Evolutionary conservation across 371 early-diverging fungal species (phyloP).

Genomic region (Phascolomyces articulosus): DNA sequence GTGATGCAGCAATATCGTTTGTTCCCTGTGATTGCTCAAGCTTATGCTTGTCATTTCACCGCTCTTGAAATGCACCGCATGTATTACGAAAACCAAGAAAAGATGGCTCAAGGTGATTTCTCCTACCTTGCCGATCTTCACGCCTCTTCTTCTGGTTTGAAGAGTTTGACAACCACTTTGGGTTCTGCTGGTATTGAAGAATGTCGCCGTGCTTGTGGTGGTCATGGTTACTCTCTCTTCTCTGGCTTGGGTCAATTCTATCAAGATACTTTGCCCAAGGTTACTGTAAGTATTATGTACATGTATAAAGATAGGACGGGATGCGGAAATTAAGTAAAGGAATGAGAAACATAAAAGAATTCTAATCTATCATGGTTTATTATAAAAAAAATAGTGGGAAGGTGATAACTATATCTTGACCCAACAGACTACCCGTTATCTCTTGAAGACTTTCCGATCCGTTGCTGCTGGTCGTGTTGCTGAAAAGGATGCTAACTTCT

Average conservation of each 20-base stretch:
- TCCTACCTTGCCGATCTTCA: conserved; percentile 79
- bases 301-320: too few relatives aligned
- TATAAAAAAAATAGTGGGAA: conserved; percentile 60
- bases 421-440: conserved; percentile 78
- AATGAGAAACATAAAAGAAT: too few relatives aligned
- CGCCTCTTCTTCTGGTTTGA: conserved; percentile 85
- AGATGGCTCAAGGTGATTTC: conserved; percentile 74
- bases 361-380: too few relatives aligned
- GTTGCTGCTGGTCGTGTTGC: conserved; percentile 39
- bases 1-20: conserved; percentile 80
- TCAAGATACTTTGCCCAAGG: conserved; percentile 75
- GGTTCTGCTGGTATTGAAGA: conserved; percentile 79
- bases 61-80: conserved; percentile 70
- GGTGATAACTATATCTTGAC: conserved; percentile 85
- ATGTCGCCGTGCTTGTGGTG: conserved; percentile 84
- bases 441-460: conserved; percentile 56
- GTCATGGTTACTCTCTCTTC: conserved; percentile 84
- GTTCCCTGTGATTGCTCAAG: conserved; percentile 79
- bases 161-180: conserved; percentile 78
- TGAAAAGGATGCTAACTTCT: conserved; percentile 42
- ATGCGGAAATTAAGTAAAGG: background rate
- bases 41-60: conserved; percentile 80
- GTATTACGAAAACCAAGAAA: conserved; percentile 68
- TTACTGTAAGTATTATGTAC: conserved; percentile 48
- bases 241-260: conserved; percentile 79